Evolutionary conservation across 2,329 filamentous ascomycete genomes (phyloP).

Genomic region (Colletotrichum australisinense): DNA sequence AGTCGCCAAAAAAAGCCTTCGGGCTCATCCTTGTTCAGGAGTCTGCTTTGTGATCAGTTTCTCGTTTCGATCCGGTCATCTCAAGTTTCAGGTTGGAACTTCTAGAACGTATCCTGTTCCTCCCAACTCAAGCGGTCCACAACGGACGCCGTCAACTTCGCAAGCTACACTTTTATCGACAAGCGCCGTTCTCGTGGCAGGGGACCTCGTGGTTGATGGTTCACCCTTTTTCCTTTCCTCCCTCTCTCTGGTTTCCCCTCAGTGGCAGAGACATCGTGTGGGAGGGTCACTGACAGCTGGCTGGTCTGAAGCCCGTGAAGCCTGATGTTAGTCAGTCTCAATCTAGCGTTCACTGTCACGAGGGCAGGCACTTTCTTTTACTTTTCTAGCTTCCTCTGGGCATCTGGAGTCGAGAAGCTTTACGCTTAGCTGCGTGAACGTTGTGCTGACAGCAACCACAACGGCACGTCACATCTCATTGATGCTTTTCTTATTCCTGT

Average conservation of each 20-base stretch:
- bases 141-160: constrained; percentile 26
- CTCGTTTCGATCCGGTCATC: constrained; percentile 27
- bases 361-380: neutral
- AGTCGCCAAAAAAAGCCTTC: neutral
- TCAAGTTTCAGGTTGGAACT: constrained; percentile 34
- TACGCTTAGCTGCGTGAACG: too few species aligned
- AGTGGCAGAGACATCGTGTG: constrained; percentile 1
- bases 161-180: constrained; percentile 33
- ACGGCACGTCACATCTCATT: neutral
- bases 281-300: constrained; percentile 9
- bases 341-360: neutral
- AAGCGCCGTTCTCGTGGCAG: constrained; percentile 6
- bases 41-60: neutral
- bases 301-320: neutral
- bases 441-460: neutral
- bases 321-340: neutral
- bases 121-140: constrained; percentile 27
- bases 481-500: neutral
- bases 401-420: neutral
- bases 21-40: constrained; percentile 20
- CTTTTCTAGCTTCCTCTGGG: neutral
- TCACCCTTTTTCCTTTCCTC: neutral
- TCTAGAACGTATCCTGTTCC: constrained; percentile 30
- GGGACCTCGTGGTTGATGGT: neutral
- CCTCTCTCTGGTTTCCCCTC: neutral